Conservation (phyloP, 371 early-diverging fungal species). For the Mortierella sp. region DNA sequence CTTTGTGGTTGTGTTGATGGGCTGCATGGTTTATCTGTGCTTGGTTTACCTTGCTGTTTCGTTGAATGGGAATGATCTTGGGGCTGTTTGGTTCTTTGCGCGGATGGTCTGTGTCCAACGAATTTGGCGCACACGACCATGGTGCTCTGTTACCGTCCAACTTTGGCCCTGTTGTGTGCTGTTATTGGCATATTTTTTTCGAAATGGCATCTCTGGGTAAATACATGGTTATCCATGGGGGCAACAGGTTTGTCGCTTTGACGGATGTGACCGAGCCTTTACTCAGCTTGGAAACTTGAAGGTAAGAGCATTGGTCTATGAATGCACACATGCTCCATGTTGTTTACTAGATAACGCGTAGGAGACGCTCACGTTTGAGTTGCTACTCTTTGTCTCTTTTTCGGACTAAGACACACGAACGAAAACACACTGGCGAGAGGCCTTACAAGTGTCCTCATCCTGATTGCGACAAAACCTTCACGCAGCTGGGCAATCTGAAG, state of each 20-base stretch:
- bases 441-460: conserved; percentile 70
- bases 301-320: conserved; percentile 46
- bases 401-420: conserved; percentile 67
- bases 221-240: background rate
- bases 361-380: no score
- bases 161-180: conserved; percentile 3
- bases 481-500: conserved; percentile 84
- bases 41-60: no score
- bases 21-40: background rate
- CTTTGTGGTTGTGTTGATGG: background rate
- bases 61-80: background rate
- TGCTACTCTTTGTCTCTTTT: background rate
- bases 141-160: conserved; percentile 17
- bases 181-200: background rate
- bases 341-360: no score
- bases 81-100: conserved; percentile 43
- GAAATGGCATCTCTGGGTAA: no score
- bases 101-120: conserved; percentile 22
- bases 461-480: conserved; percentile 77
- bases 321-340: no score
- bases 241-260: conserved; percentile 44
- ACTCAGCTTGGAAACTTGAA: conserved; percentile 71
- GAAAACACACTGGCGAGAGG: conserved; percentile 76
- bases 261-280: conserved; percentile 61
- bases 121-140: conserved; percentile 18